A percentile compares a stretch with the other conserved stretches of the same genome.
These are phyloP conservation scores for Corymbia maculata DNA, from an alignment of 345 rosid genomes.

Conservation along the genomic window DNA sequence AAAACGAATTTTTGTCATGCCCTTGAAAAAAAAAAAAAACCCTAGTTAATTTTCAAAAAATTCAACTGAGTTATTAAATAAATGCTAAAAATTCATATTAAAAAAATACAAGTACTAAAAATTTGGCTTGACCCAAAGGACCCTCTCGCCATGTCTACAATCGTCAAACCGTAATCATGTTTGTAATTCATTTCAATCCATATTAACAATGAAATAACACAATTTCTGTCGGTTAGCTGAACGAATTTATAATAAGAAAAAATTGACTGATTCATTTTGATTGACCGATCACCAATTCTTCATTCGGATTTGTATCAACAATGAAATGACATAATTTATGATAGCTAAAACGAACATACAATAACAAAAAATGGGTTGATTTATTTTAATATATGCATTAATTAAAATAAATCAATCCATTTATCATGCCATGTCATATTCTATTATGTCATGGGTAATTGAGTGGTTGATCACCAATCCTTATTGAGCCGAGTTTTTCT, in stretches of 20 bases:
- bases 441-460: fast-evolving
- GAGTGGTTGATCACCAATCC: too few relatives aligned
- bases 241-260: background rate
- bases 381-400: too few relatives aligned
- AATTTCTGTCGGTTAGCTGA: background rate
- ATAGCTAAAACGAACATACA: too few relatives aligned
- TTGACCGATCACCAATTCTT: background rate
- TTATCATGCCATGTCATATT: background rate
- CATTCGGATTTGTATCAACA: too few relatives aligned
- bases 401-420: too few relatives aligned
- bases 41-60: background rate
- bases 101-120: too few relatives aligned
- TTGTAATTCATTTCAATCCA: background rate
- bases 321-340: too few relatives aligned
- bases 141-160: fast-evolving
- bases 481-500: background rate
- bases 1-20: background rate
- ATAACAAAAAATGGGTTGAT: too few relatives aligned
- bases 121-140: too few relatives aligned
- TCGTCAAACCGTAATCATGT: fast-evolving
- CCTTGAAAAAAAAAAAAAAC: background rate
- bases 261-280: background rate
- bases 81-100: background rate
- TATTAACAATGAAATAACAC: fast-evolving
- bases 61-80: background rate